Conservation (phyloP, 2,329 filamentous ascomycete species). For the Xylaria sp. region DNA sequence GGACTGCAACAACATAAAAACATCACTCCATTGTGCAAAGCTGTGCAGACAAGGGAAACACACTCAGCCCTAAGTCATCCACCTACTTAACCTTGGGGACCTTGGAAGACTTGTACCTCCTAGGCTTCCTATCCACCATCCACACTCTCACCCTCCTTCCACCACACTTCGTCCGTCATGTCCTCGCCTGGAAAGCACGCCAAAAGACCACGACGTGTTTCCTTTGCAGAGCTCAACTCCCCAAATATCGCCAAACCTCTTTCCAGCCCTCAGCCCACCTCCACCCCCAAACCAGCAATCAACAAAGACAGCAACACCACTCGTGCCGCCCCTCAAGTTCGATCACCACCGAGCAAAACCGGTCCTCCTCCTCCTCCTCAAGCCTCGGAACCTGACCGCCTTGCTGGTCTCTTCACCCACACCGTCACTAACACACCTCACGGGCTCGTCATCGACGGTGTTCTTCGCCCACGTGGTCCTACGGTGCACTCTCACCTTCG, state of each 20-base stretch:
- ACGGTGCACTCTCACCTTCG: conserved; percentile 21
- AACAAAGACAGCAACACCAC: conserved; percentile 8
- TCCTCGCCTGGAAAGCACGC: not conserved
- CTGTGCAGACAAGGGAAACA: not conserved
- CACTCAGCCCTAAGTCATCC: not conserved
- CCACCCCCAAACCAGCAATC: conserved; percentile 1
- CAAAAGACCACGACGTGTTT: conserved; percentile 33
- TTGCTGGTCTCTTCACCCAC: conserved; percentile 16
- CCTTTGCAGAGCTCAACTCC: conserved; percentile 24
- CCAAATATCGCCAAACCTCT: conserved; percentile 5
- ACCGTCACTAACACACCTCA: conserved; percentile 36
- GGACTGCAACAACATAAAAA: not conserved
- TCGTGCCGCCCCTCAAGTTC: not conserved
- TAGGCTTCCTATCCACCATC: not conserved
- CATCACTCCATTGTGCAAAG: conserved; percentile 4
- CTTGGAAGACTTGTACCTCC: not conserved
- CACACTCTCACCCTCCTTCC: not conserved
- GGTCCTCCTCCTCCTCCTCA: conserved; percentile 7
- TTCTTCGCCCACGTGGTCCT: conserved; percentile 30
- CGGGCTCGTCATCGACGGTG: conserved; percentile 39
- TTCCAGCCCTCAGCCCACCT: not conserved
- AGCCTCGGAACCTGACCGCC: not conserved
- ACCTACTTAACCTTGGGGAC: not conserved
- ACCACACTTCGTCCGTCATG: conserved; percentile 12
- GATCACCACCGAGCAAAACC: conserved; percentile 3